phyloP scores from a whole-genome alignment of 257 asterid genomes.

The Solanum pennellii region DNA sequence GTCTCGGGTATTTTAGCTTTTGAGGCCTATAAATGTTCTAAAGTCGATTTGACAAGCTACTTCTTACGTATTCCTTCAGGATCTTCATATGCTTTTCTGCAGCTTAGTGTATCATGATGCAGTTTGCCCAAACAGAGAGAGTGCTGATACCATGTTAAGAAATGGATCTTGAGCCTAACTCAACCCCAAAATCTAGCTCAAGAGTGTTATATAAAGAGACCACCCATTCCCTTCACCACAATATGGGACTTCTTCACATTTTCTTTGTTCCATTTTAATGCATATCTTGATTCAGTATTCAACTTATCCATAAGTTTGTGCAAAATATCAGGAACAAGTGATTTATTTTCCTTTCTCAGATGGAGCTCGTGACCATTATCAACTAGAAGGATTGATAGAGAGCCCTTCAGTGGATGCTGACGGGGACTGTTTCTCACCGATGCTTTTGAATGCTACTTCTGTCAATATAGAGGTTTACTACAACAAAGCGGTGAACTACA shows the following conservation, averaged over 20 bases:
- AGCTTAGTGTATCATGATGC: neutral
- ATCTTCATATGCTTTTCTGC: neutral
- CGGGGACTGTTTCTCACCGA: slow-evolving; percentile 92
- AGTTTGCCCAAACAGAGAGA: neutral
- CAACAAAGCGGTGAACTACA: slow-evolving; percentile 92
- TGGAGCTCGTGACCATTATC: slow-evolving; percentile 72
- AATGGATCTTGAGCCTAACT: neutral
- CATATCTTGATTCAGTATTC: neutral
- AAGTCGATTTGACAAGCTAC: neutral
- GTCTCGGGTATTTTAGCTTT: neutral
- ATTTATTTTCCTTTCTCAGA: slow-evolving; percentile 31
- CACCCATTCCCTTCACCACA: neutral
- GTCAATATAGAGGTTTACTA: slow-evolving; percentile 82
- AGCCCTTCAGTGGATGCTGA: slow-evolving; percentile 98
- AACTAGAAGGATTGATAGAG: slow-evolving; percentile 87
- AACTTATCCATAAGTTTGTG: neutral
- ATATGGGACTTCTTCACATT: neutral
- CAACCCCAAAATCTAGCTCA: neutral
- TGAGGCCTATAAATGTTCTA: neutral
- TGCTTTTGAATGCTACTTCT: slow-evolving; percentile 82
- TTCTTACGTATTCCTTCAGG: neutral
- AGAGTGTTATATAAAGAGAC: neutral
- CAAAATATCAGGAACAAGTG: neutral
- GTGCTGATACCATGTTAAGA: neutral
- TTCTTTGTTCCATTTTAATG: neutral